phyloP scores from a whole-genome alignment of 106 monocot genomes.

The Dendrobium huoshanense region DNA sequence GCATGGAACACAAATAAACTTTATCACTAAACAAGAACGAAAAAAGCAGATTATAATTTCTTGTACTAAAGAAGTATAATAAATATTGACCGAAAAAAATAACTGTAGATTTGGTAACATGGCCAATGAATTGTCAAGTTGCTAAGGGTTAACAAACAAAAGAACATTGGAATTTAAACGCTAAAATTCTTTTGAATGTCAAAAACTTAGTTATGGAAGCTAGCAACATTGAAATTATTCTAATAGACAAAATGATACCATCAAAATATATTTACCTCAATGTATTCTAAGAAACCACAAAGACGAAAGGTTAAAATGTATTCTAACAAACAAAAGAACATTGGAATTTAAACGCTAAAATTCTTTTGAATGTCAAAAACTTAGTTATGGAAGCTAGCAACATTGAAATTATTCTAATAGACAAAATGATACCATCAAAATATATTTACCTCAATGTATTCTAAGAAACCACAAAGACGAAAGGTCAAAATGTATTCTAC shows the following conservation, averaged over 20 bases:
- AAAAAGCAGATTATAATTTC: too few species aligned
- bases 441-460: background rate
- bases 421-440: background rate
- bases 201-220: background rate
- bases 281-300: constrained; percentile 5
- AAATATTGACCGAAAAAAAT: background rate
- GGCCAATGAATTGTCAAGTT: background rate
- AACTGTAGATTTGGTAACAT: background rate
- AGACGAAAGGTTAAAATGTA: background rate
- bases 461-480: constrained; percentile 2
- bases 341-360: background rate
- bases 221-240: background rate
- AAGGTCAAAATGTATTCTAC: background rate
- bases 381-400: background rate
- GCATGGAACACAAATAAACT: too few species aligned
- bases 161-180: background rate
- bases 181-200: background rate
- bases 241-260: background rate
- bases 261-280: background rate
- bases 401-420: background rate
- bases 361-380: background rate
- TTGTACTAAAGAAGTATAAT: too few species aligned
- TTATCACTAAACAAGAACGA: too few species aligned
- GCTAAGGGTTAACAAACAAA: background rate
- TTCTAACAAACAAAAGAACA: background rate